Conservation (phyloP, 176 grass and related monocot genomes). For the Poa annua region DNA sequence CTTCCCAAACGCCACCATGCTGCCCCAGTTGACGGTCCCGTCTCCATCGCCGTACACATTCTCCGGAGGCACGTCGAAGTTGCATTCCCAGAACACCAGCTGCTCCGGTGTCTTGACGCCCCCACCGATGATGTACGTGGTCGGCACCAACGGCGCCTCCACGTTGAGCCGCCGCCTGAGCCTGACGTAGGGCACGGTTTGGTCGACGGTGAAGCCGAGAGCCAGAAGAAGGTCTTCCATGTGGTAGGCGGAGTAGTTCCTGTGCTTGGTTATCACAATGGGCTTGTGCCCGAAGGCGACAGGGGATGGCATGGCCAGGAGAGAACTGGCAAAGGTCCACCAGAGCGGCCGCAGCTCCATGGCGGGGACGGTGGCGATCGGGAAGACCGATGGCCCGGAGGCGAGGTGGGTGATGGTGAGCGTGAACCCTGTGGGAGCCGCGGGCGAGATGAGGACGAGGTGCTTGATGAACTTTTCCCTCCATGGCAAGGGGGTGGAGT, state of each 20-base stretch:
- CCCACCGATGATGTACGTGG: neutral
- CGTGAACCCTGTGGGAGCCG: neutral
- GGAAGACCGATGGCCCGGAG: neutral
- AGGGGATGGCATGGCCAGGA: neutral
- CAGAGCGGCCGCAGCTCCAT: neutral
- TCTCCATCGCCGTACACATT: conserved; percentile 6
- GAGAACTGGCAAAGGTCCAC: neutral
- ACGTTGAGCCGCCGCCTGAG: too few relatives aligned
- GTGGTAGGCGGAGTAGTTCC: conserved; percentile 17
- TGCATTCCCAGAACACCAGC: neutral
- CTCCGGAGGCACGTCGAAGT: neutral
- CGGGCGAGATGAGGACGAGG: neutral
- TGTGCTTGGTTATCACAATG: neutral
- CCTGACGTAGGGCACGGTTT: neutral
- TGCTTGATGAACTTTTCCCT: neutral
- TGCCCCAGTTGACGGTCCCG: neutral
- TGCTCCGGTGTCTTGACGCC: neutral
- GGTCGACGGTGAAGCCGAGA: neutral
- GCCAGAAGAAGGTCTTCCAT: neutral
- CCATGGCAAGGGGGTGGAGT: neutral
- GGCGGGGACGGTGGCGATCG: neutral
- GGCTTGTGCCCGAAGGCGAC: neutral
- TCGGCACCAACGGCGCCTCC: neutral
- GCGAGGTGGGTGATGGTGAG: neutral
- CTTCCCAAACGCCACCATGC: neutral